Evolutionary conservation across 768 basidiomycete species (phyloP).

Genomic region (Tylopilus intermedius): DNA sequence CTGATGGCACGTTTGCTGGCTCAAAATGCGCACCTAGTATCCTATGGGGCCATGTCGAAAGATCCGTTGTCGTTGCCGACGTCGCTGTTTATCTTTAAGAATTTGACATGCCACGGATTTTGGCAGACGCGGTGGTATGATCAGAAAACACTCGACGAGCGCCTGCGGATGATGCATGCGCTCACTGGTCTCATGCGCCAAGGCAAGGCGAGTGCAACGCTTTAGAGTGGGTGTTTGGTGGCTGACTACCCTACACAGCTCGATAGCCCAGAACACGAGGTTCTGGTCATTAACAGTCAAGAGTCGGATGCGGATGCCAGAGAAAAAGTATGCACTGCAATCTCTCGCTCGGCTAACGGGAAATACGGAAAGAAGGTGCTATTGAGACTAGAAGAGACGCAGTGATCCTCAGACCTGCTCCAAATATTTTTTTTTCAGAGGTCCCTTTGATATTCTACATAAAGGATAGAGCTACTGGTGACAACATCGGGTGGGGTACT

Average conservation of each 20-base stretch:
- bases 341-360: constrained; percentile 34
- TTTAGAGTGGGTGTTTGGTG: neutral
- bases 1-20: constrained; percentile 67
- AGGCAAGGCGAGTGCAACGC: constrained; percentile 42
- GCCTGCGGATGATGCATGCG: constrained; percentile 45
- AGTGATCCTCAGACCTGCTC: neutral
- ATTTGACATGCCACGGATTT: constrained; percentile 69
- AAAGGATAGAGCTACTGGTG: neutral
- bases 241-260: constrained; percentile 41
- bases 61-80: constrained; percentile 73
- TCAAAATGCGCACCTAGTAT: constrained; percentile 66
- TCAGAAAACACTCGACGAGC: constrained; percentile 42
- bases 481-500: neutral
- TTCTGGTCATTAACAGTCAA: constrained; percentile 46
- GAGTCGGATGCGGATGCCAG: constrained; percentile 37
- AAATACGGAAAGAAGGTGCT: constrained; percentile 48
- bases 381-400: constrained; percentile 34
- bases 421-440: neutral
- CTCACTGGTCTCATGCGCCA: constrained; percentile 50
- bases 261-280: constrained; percentile 62
- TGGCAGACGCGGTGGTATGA: constrained; percentile 75
- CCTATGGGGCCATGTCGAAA: constrained; percentile 90
- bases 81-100: constrained; percentile 80
- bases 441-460: neutral
- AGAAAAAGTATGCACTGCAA: constrained; percentile 29